phyloP scores from a whole-genome alignment of 768 basidiomycete genomes.

The Rhodotorula paludigena region DNA sequence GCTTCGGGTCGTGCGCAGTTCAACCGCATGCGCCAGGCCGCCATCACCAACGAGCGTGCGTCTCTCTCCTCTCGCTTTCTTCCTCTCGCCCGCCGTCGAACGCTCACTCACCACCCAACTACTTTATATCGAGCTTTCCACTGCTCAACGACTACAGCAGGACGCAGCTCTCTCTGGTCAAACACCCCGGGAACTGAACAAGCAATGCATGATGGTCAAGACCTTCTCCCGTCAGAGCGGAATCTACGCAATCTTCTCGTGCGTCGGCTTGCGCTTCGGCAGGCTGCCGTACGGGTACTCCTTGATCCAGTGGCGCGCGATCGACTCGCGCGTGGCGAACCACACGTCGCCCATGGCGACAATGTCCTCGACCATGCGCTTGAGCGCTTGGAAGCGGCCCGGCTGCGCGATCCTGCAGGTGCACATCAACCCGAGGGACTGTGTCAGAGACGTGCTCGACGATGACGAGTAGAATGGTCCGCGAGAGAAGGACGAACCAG shows the following conservation, averaged over 20 bases:
- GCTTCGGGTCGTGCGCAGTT: too few species aligned
- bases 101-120: not conserved
- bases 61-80: conserved; percentile 59
- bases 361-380: conserved; percentile 41
- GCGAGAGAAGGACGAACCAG: conserved; percentile 35
- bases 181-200: too few species aligned
- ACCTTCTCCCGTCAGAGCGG: too few species aligned
- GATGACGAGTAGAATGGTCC: too few species aligned
- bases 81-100: conserved; percentile 66
- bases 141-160: too few species aligned
- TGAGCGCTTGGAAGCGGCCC: conserved; percentile 42
- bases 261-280: not conserved
- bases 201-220: too few species aligned
- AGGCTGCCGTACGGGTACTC: not conserved
- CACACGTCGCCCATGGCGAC: conserved; percentile 41
- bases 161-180: too few species aligned
- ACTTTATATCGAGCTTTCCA: too few species aligned
- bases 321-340: conserved; percentile 42
- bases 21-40: conserved; percentile 43
- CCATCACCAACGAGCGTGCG: conserved; percentile 58
- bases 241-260: too few species aligned
- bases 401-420: conserved; percentile 38
- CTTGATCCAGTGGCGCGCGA: not conserved
- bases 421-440: too few species aligned
- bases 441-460: too few species aligned